Base-by-base conservation (phyloP, 148 eudicot species). In the Bassia scoparia region DNA sequence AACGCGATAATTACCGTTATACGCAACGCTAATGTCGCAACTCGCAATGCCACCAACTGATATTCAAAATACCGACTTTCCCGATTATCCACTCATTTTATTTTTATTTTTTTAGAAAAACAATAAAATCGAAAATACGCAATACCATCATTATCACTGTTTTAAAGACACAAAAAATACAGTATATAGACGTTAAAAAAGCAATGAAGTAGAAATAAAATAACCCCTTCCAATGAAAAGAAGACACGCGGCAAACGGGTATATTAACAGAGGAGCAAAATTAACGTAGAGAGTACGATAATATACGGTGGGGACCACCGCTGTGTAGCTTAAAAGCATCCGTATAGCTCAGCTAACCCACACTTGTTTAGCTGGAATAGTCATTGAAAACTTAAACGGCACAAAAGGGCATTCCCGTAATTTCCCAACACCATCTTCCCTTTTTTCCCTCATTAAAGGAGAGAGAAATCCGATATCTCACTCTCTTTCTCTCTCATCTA, bases 401-500 rank as follows among this genome's bases (percentile, higher is more conserved):
- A 75, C 56, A 31, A 61, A 81, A 75, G 76, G 67, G 20, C 26
- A 30, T 5, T 75, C 31, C 61, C 48, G 84, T 75, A 76, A 70
- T 81, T 77, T n/a, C 63, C 77, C 12, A 15, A 1, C 2, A n/a
- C 30, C 15, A 23, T n/a, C 68, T 34, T 10, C 24, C 33, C 13
- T 67, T 50, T 69, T 27, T 52, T n/a, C 55, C 5, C 56, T 72
- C n/a, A 50, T 43, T n/a, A 62, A 16, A n/a, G 58, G 24, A 11
- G 4, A 58, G n/a, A 26, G 0, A 2, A 30, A 60, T 60, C 35
- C 17, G 9, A 15, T 3, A 27, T 59, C 29, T 29, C 21, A n/a
- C 24, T 31, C 18, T 60, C 27, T 61, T 23, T 61, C 23, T 61
- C 41, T 34, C 41, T 61, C 18, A 1, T n/a, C 13, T 58, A 60